These are phyloP conservation scores for Harringtonia lauricola DNA, from an alignment of 2,329 filamentous ascomycete species.

Conservation along the genomic window DNA sequence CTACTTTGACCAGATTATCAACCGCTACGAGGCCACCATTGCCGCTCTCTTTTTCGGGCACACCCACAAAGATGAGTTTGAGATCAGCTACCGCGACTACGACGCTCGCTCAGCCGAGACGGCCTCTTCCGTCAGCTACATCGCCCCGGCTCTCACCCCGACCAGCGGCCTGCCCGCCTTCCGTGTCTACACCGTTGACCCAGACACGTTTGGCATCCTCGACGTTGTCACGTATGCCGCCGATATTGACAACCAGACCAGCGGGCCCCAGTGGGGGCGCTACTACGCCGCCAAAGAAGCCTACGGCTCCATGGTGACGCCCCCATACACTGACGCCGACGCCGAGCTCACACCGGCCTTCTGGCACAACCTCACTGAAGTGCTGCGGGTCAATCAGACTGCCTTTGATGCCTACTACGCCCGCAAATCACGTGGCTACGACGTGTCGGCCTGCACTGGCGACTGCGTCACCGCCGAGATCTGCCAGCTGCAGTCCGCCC, in stretches of 20 bases:
- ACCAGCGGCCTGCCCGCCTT: constrained; percentile 45
- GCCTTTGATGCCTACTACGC: constrained; percentile 24
- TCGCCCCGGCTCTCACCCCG: constrained; percentile 43
- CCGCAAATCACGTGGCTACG: constrained; percentile 21
- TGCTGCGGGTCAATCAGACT: constrained; percentile 20
- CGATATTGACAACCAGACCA: constrained; percentile 33
- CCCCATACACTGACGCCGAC: constrained; percentile 21
- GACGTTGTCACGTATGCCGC: constrained; percentile 42
- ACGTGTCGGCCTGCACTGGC: constrained; percentile 18
- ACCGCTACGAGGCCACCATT: constrained; percentile 39
- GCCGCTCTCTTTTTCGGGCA: constrained; percentile 45
- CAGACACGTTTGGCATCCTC: constrained; percentile 40
- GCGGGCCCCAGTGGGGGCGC: constrained; percentile 36
- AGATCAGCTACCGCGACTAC: constrained; percentile 42
- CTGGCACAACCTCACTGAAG: constrained; percentile 27
- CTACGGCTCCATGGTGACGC: constrained; percentile 33
- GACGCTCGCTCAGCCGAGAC: constrained; percentile 24
- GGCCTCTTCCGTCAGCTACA: constrained; percentile 38
- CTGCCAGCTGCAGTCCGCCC: constrained; percentile 23
- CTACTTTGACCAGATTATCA: constrained; percentile 41
- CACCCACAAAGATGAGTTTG: constrained; percentile 44
- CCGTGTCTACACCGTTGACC: constrained; percentile 45
- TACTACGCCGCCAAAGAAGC: constrained; percentile 43
- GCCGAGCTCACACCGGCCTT: constrained; percentile 34
- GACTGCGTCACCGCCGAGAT: constrained; percentile 23